Percentiles rank a stretch among this genome's conserved stretches.
Conservation (phyloP, 495 filamentous ascomycete species). For the Penicillium argentinense region DNA sequence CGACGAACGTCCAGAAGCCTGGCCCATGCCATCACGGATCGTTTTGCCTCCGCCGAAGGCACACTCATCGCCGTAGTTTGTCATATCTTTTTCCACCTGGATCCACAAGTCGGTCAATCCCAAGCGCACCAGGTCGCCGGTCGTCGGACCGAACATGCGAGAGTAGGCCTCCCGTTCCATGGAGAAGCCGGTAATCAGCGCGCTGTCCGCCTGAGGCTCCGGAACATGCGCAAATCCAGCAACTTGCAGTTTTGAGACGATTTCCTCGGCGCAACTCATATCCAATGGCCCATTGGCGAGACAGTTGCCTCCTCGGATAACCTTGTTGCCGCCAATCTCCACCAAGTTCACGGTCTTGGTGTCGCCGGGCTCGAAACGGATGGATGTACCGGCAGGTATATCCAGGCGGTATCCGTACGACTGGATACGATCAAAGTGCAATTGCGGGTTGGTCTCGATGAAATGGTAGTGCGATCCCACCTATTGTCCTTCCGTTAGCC, state of each 20-base stretch:
- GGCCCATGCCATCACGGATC: constrained; percentile 93
- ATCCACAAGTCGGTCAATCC: constrained; percentile 91
- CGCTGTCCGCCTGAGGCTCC: constrained; percentile 57
- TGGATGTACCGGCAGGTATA: constrained; percentile 86
- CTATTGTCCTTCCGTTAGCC: constrained; percentile 29
- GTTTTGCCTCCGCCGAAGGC: constrained; percentile 96
- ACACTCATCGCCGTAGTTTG: constrained; percentile 89
- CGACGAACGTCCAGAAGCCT: constrained; percentile 74
- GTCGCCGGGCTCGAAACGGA: constrained; percentile 94
- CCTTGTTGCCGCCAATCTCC: constrained; percentile 78
- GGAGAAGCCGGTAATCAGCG: constrained; percentile 56
- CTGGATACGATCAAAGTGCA: constrained; percentile 86
- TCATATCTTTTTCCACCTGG: constrained; percentile 84
- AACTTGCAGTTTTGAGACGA: constrained; percentile 61
- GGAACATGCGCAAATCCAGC: constrained; percentile 77
- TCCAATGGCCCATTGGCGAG: constrained; percentile 75
- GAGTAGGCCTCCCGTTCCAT: constrained; percentile 79
- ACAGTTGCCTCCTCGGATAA: constrained; percentile 84
- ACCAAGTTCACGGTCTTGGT: constrained; percentile 90
- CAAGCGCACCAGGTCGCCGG: constrained; percentile 77
- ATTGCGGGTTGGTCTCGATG: constrained; percentile 85
- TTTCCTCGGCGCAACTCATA: constrained; percentile 56
- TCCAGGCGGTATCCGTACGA: constrained; percentile 87
- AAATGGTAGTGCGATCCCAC: constrained; percentile 97
- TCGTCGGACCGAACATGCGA: constrained; percentile 91